Evolutionary conservation across 2,329 filamentous ascomycete genomes (phyloP).

Genomic region (Neonectria ditissima): DNA sequence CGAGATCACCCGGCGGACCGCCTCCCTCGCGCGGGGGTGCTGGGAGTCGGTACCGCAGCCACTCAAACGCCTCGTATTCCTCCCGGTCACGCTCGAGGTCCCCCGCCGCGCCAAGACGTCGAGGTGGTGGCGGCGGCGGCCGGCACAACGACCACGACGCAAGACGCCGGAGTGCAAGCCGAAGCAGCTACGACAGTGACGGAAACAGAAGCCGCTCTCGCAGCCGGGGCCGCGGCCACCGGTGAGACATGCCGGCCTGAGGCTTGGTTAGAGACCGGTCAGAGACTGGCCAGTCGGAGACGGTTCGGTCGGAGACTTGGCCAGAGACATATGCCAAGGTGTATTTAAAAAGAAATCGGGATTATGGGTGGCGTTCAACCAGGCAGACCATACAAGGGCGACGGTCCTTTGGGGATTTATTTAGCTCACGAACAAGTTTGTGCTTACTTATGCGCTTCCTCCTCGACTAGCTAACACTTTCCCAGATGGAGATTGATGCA

Average conservation of each 20-base stretch:
- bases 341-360: conserved; percentile 30
- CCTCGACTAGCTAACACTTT: conserved; percentile 39
- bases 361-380: conserved; percentile 38
- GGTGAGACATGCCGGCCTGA: conserved; percentile 38
- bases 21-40: conserved; percentile 50
- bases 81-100: conserved; percentile 63
- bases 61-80: conserved; percentile 58
- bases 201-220: conserved; percentile 55
- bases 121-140: conserved; percentile 40
- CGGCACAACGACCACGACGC: conserved; percentile 49
- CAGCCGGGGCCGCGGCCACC: conserved; percentile 52
- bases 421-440: conserved; percentile 43
- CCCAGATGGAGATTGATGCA: conserved; percentile 38
- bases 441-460: conserved; percentile 32
- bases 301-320: not conserved
- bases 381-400: conserved; percentile 18
- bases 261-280: not conserved
- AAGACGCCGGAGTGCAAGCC: conserved; percentile 61
- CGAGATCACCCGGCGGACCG: conserved; percentile 58
- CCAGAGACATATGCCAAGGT: conserved; percentile 14
- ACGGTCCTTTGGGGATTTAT: conserved; percentile 20
- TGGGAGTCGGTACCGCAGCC: conserved; percentile 58
- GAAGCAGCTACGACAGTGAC: conserved; percentile 59
- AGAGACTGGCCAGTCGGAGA: too few species aligned
- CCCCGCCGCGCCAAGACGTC: conserved; percentile 50